Base-by-base conservation (phyloP, 73 alveolate genomes). In the Stentor roeselii region DNA sequence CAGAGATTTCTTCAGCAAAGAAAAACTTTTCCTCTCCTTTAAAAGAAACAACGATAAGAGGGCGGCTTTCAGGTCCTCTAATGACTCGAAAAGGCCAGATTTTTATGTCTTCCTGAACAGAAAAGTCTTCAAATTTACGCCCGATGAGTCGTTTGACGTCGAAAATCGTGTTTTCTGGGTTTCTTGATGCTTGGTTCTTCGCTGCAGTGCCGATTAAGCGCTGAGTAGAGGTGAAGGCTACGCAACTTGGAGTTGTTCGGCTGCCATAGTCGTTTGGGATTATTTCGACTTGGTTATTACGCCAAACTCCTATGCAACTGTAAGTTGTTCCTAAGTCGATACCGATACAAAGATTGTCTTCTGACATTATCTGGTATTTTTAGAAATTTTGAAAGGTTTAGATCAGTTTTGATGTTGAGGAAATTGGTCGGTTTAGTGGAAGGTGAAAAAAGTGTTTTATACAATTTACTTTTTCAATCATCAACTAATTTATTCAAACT, bases 251-350 rank as follows among this genome's bases (percentile, higher is more conserved):
- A 39, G 98, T 92, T 39, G 98, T 94, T 85, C 96, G 87, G 40
- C 6, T 60, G 30, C 98, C 98, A 82, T 89, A 80, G 67, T 93
- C 96, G 61, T 93, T 95, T 39, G 97, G 95, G 82, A 95, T 93
- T 42, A 95, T 93, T 76, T 95, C 98, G 15, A 93, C 97, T 92
- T 93, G 92, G 36, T 93, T 98, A 84, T 94, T 92, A 75, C 60
- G 60, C 87, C 84, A 93, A 59, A 91, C 92, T 36, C 97, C 97
- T 15, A 95, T 95, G 86, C 99, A 95, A 2, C 97, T 91, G 91
- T 93, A 88, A 59, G 99, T 95, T 11, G 99, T 95, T 59, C 98
- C 98, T 15, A 94, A 84, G 86, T 94, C 98, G 39, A 94, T 94
- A 27, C 99, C 99, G 76, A 96, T 83, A 92, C 82, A 3, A 87